Conservation (phyloP, 176 grass and related monocot genomes). For the Oryza officinalis region DNA sequence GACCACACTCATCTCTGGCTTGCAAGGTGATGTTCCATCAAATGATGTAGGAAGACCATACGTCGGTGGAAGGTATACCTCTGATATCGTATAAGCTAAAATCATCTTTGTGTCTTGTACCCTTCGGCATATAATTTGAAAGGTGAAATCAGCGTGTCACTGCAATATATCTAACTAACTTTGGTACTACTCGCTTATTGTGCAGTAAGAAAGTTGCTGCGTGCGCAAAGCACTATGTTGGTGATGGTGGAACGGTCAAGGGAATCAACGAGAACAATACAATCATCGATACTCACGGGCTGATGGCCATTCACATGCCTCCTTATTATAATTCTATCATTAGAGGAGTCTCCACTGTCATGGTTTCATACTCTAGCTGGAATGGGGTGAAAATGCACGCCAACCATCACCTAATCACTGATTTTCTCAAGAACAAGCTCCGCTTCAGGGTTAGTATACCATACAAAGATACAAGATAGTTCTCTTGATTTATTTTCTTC, state of each 20-base stretch:
- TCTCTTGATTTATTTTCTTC: neutral
- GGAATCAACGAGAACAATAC: conserved; percentile 83
- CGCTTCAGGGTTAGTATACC: conserved; percentile 60
- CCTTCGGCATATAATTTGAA: neutral
- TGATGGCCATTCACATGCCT: conserved; percentile 73
- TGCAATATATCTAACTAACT: neutral
- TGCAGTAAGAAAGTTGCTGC: conserved; percentile 74
- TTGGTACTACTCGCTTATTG: neutral
- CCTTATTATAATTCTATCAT: conserved; percentile 65
- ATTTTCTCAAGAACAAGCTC: conserved; percentile 79
- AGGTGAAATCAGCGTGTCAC: neutral
- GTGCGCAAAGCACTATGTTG: conserved; percentile 72
- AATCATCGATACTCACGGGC: conserved; percentile 44
- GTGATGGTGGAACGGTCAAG: conserved; percentile 63
- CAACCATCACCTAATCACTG: conserved; percentile 60
- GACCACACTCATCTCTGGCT: conserved; percentile 64
- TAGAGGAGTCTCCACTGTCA: conserved; percentile 73
- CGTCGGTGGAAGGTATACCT: conserved; percentile 58
- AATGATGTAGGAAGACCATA: conserved; percentile 54
- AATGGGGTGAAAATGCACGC: conserved; percentile 85
- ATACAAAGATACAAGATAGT: neutral
- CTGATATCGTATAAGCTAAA: neutral
- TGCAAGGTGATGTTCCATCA: conserved; percentile 62
- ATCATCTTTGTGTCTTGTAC: neutral
- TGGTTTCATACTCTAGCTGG: conserved; percentile 80